Conservation (phyloP, 306 rosid genomes). For the Inga oerstediana region DNA sequence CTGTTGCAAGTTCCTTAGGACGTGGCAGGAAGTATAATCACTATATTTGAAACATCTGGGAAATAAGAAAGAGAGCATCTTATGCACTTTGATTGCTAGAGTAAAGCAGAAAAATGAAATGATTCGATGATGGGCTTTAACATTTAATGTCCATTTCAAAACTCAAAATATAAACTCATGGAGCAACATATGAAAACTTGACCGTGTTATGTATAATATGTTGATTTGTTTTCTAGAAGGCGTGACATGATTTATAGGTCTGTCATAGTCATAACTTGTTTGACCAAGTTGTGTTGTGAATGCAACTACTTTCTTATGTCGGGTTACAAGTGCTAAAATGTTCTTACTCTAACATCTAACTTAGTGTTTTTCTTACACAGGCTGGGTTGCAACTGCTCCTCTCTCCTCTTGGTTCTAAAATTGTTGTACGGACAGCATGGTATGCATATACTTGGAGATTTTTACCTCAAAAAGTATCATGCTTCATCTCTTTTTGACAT, state of each 20-base stretch:
- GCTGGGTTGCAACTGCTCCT: conserved; percentile 52
- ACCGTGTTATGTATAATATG: neutral
- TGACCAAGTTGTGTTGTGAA: neutral
- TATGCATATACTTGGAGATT: conserved; percentile 14
- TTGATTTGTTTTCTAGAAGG: neutral
- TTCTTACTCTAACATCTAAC: conserved; percentile 5
- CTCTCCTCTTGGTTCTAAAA: conserved; percentile 42
- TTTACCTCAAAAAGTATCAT: neutral
- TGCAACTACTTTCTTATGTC: neutral
- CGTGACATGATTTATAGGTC: neutral
- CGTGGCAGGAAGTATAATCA: neutral
- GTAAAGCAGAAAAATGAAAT: neutral
- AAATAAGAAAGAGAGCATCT: neutral
- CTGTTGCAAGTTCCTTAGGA: neutral
- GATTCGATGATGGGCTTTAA: neutral
- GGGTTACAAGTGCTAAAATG: neutral
- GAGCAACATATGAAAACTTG: neutral
- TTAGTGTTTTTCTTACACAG: conserved; percentile 25
- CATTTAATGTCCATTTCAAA: neutral
- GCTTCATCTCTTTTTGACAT: neutral
- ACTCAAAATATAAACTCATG: neutral
- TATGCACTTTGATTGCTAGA: neutral
- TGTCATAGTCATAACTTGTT: neutral
- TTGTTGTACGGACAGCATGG: conserved; percentile 56
- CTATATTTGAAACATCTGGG: neutral